Conservation (phyloP, 2,329 filamentous ascomycete genomes). For the Pseudogymnoascus sp. region DNA sequence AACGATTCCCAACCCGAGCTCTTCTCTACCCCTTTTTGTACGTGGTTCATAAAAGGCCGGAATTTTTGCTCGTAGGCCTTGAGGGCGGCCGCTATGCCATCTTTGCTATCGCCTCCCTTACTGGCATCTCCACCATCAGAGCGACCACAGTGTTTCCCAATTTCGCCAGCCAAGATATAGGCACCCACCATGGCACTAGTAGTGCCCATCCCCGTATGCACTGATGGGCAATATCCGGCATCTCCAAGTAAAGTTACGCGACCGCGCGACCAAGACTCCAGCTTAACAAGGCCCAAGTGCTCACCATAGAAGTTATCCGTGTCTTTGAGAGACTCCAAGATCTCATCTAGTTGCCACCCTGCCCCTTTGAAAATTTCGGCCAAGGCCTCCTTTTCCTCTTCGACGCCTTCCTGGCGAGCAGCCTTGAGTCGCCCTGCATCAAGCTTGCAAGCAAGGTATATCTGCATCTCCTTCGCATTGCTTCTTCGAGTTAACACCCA, state of each 20-base stretch:
- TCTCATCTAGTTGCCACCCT: conserved; percentile 37
- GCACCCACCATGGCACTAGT: conserved; percentile 40
- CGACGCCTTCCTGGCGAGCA: conserved; percentile 20
- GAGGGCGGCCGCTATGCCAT: conserved; percentile 33
- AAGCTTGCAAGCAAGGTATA: conserved; percentile 29
- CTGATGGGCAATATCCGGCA: conserved; percentile 41
- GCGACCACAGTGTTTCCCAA: conserved; percentile 19
- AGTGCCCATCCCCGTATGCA: conserved; percentile 44
- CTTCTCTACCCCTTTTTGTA: conserved; percentile 27
- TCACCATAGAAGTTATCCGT: conserved; percentile 39
- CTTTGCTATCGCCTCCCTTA: conserved; percentile 37
- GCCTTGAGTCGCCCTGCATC: conserved; percentile 23
- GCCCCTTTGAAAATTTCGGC: conserved; percentile 32
- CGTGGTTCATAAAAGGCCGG: conserved; percentile 35
- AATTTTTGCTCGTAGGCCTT: conserved; percentile 37
- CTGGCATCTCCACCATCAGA: background rate
- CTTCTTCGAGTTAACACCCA: conserved; percentile 35
- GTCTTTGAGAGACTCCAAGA: conserved; percentile 35
- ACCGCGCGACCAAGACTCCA: conserved; percentile 35
- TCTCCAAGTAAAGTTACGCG: conserved; percentile 47
- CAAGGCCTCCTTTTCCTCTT: conserved; percentile 33
- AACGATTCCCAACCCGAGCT: conserved; percentile 14
- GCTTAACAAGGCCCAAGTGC: conserved; percentile 36
- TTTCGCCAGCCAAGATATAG: conserved; percentile 49
- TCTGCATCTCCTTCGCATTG: conserved; percentile 30